A percentile compares a stretch with the other conserved stretches of the same genome.
These are phyloP conservation scores for Remersonia thermophila DNA, from an alignment of 2,329 filamentous ascomycete genomes.

Conservation along the genomic window DNA sequence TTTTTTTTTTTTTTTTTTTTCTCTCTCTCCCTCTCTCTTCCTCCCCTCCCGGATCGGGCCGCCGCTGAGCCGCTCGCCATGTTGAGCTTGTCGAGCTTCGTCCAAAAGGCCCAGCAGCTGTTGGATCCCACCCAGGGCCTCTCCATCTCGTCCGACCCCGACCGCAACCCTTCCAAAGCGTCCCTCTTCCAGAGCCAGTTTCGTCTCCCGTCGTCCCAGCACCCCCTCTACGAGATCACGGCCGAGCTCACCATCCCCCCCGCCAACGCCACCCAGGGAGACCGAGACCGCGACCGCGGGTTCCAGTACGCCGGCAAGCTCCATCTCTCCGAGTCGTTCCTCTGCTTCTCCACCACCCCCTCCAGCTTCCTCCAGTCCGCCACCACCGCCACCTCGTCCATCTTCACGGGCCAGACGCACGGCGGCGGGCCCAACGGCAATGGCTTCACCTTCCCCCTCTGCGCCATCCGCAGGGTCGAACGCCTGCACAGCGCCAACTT, in stretches of 20 bases:
- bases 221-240: constrained; percentile 88
- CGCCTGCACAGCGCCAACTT: constrained; percentile 85
- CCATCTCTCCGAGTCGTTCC: constrained; percentile 84
- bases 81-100: constrained; percentile 62
- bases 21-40: too few relatives aligned
- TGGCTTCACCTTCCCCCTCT: constrained; percentile 89
- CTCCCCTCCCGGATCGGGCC: too few relatives aligned
- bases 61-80: constrained; percentile 26
- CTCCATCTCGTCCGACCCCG: constrained; percentile 52
- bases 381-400: constrained; percentile 65
- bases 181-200: constrained; percentile 93
- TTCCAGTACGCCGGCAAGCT: constrained; percentile 88
- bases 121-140: constrained; percentile 79
- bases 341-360: constrained; percentile 92
- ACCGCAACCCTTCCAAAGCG: constrained; percentile 78
- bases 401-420: constrained; percentile 85
- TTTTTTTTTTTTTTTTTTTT: too few relatives aligned
- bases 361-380: constrained; percentile 75
- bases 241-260: constrained; percentile 84
- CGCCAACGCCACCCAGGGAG: constrained; percentile 56
- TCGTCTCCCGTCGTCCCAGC: constrained; percentile 82
- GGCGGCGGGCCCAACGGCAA: constrained; percentile 87
- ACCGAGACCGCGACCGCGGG: constrained; percentile 58
- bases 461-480: constrained; percentile 83
- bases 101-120: constrained; percentile 90